These are phyloP conservation scores for Willaertia magna DNA, from an alignment of 208 protist genomes.

Conservation along the genomic window DNA sequence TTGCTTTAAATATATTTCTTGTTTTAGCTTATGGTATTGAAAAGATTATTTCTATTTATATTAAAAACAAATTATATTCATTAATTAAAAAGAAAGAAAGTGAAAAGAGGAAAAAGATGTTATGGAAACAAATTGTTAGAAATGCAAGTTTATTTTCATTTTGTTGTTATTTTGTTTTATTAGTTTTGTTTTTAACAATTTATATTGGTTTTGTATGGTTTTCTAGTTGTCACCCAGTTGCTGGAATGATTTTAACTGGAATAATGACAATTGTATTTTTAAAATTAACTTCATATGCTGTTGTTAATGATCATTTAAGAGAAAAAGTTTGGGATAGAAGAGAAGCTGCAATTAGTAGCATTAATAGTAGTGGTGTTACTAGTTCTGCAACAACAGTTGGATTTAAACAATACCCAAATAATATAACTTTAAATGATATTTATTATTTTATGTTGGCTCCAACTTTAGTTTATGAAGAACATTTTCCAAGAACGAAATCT, in stretches of 20 bases:
- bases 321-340: not conserved
- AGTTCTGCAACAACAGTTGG: not conserved
- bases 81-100: not conserved
- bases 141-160: not conserved
- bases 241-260: not conserved
- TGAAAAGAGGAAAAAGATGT: not conserved
- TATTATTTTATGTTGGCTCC: conserved; percentile 41
- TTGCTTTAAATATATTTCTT: conserved; percentile 1
- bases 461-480: conserved; percentile 45
- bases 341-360: not conserved
- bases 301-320: conserved; percentile 13
- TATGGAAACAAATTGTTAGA: not conserved
- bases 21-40: not conserved
- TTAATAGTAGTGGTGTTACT: not conserved
- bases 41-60: not conserved
- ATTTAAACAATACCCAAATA: conserved; percentile 28
- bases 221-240: not conserved
- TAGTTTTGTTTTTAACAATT: not conserved
- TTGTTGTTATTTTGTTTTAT: not conserved
- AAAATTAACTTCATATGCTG: conserved; percentile 15
- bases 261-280: conserved; percentile 15
- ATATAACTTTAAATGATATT: conserved; percentile 34
- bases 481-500: conserved; percentile 34
- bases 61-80: not conserved
- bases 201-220: not conserved